Conservation (phyloP, 1,139 yeast genomes). For the Geotrichum bryndzae region DNA sequence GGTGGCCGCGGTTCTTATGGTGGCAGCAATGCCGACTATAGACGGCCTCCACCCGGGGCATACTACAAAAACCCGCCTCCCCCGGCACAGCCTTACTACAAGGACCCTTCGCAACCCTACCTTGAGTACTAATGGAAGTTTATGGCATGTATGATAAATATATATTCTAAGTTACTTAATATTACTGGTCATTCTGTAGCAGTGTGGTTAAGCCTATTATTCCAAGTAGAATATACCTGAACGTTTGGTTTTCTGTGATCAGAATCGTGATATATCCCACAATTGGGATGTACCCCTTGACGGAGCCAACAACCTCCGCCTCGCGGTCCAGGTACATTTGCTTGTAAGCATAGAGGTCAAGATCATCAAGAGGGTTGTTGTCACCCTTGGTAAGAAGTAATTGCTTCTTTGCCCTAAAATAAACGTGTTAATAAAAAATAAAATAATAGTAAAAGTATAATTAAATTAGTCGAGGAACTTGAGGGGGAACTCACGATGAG, state of each 20-base stretch:
- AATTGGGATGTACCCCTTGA: conserved; percentile 84
- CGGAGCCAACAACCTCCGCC: conserved; percentile 80
- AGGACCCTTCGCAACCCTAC: conserved; percentile 28
- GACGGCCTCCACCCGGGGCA: conserved; percentile 10
- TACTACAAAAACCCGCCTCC: conserved; percentile 18
- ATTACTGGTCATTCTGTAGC: conserved; percentile 31
- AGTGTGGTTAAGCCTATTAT: conserved; percentile 48
- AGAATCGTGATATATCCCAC: conserved; percentile 88
- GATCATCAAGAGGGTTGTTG: conserved; percentile 87
- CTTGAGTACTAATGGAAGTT: conserved; percentile 24
- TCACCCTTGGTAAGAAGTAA: conserved; percentile 90
- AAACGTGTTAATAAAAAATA: conserved; percentile 23
- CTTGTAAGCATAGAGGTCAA: conserved; percentile 71
- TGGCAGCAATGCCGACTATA: neutral
- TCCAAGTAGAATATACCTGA: conserved; percentile 66
- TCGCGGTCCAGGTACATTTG: conserved; percentile 72
- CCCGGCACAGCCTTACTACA: conserved; percentile 5
- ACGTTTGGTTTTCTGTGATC: conserved; percentile 80
- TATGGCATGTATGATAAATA: neutral
- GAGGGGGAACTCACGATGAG: conserved; percentile 27
- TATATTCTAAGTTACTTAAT: neutral
- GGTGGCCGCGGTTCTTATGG: conserved; percentile 2
- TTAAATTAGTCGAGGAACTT: conserved; percentile 19
- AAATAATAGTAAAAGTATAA: neutral
- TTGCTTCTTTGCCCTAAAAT: conserved; percentile 47